Base-by-base conservation (phyloP, 306 rosid genomes). In the Clitoria ternatea region DNA sequence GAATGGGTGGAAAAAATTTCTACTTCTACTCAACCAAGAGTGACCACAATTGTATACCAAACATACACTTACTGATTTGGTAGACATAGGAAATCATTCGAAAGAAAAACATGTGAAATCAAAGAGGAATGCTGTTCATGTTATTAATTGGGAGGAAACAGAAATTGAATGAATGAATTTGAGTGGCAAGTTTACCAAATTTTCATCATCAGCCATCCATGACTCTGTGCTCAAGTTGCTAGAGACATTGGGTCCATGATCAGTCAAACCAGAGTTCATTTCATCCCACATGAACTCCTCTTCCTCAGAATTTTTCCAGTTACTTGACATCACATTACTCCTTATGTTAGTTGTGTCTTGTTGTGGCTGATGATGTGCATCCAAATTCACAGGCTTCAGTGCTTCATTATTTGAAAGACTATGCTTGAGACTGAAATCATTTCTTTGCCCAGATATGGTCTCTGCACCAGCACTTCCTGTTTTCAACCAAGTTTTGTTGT, bases 261-360 rank as follows among this genome's bases (percentile, higher is more conserved):
- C 85, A n/a, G 79, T 59, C 81, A 73, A 64, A 71, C 87, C 80
- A 62, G 91, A 64, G 80, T 86, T 89, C 85, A 87, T 78, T 75
- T 83, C 91, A 79, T 88, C 92, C 99, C 99, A 95, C 77, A 68
- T 69, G 79, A 81, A 91, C 83, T 95, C 99, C 81, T 95, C 97
- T 81, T 95, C 99, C 88, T 95, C 99, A 4, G 99, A 89, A 83
- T 86, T 91, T 80, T 95, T 95, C 99, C 99, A 95, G 85, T 81
- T 91, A 84, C 72, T 80, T 61, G 97, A 80, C 56, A 79, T 32
- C 29, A 61, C 85, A 68, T 79, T 69, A 49, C 84, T 80, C 62
- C 54, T 82, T 33, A 79, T 64, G 72, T 59, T 76, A 57, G 85
- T 68, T 53, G 86, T 19, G 53, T 30, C 79, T 68, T 78, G 90